Evolutionary conservation across 1,284 basidiomycete species (phyloP), one percentile per base, ranked within the genome.

Genomic region (Neonothopanus nambi): DNA sequence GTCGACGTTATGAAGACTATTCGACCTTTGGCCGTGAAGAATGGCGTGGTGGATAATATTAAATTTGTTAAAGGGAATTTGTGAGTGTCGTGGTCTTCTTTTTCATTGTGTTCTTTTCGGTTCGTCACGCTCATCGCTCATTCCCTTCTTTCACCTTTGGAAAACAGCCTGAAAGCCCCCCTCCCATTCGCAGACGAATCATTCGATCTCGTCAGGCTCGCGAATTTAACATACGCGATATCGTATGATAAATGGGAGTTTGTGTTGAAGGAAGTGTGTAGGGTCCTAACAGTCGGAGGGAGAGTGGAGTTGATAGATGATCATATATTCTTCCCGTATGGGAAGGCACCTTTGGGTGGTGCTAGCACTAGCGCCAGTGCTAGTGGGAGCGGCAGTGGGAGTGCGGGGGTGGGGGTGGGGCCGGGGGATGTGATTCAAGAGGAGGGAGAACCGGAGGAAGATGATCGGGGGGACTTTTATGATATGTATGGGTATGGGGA

Each of bases 121-220:
- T 43, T 12, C 28, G 11, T 28, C 11, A 1, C 17, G 2, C 30
- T 7, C 37, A n/a, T n/a, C 12, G 9, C 9, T 15, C 26, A 28
- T 33, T 39, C n/a, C 20, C 15, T n/a, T 15, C n/a, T n/a, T n/a
- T n/a, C n/a, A n/a, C n/a, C n/a, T n/a, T n/a, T n/a, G n/a, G n/a
- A n/a, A n/a, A n/a, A 8, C 36, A 56, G 57, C 37, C 24, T 59
- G 57, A 50, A 66, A 54, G 52, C 54, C 59, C 52, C 65, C 55
- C 52, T 64, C 8, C 61, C 62, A 1, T 64, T 64, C 46, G 41
- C 55, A 21, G 49, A 58, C 35, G 42, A 71, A 39, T 68, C 67
- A 7, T 83, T 84, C 56, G 78, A 84, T 60, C 67, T 80, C 39
- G 77, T 85, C 17, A 73, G 81, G 36, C 72, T 84, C 66, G 74